phyloP scores from a whole-genome alignment of 2,329 filamentous ascomycete species.

The Apiospora aurea region DNA sequence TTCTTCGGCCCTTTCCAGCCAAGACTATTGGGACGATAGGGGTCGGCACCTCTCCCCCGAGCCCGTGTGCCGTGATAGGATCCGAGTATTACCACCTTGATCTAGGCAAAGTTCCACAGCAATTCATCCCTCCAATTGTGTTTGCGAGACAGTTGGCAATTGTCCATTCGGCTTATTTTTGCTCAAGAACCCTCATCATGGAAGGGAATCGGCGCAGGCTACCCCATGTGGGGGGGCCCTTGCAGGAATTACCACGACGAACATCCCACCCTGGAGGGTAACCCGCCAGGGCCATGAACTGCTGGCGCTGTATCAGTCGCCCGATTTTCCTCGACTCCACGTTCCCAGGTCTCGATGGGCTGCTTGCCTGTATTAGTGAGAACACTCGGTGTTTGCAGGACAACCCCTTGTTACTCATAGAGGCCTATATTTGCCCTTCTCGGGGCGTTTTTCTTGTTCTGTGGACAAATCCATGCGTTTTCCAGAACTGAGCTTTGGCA shows the following conservation, averaged over 20 bases:
- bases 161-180: conserved; percentile 16
- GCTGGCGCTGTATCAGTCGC: not conserved
- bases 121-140: conserved; percentile 20
- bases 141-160: conserved; percentile 11
- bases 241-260: not conserved
- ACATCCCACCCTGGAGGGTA: not conserved
- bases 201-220: not conserved
- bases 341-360: not conserved
- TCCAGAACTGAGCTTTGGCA: not conserved
- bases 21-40: conserved; percentile 10
- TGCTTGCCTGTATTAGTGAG: not conserved
- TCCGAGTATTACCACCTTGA: conserved; percentile 4
- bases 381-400: not conserved
- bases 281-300: not conserved
- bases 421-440: not conserved
- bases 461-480: not conserved
- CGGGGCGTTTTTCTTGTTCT: not conserved
- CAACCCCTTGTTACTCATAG: not conserved
- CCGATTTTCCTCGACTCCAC: not conserved
- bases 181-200: not conserved
- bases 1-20: conserved; percentile 1
- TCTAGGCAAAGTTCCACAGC: conserved; percentile 21
- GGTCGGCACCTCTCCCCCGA: conserved; percentile 17
- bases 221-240: conserved; percentile 9
- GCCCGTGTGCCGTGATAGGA: not conserved